Base-by-base conservation (phyloP, 148 eudicot genomes). In the Nyssa sinensis region DNA sequence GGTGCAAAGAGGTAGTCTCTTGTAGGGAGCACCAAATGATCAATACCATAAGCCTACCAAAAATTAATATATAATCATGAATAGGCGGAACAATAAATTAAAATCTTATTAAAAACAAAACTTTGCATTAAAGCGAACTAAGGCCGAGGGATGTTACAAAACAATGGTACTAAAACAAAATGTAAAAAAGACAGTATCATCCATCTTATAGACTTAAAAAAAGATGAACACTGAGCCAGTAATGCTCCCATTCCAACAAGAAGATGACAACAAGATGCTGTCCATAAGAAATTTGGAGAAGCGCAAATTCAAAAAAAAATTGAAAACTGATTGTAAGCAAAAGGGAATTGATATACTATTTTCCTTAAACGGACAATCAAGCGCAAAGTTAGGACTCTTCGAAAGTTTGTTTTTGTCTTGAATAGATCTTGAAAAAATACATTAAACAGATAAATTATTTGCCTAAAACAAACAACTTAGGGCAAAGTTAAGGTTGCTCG, bases 1-100 rank as follows among this genome's bases (percentile, higher is more conserved):
- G 98, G 98, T 71, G 98, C 98, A 85, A 88, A 93, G 61, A 88
- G 86, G 79, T 93, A 93, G 68, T 93, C 98, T 83, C 98, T 93
- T 13, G 98, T 93, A 13, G 98, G 94, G 71, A 93, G 87, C 74
- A 91, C 98, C 86, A 93, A 82, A 83, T 93, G 93, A 79, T 82
- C 83, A 79, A 93, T 93, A 57, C 79, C 94, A 77, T 91, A 84
- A 86, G 87, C 97, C 98, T 93, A 75, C 61, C n/a, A 77, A 13
- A 41, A 44, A 30, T 64, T 7, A 81, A 23, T 77, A 77, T 4
- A 62, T 7, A 78, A 70, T 17, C 62, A 39, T 7, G 39, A 28
- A 72, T 29, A n/a, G 5, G 14, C 14, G 31, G 33, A 62, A 47
- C 32, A n/a, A n/a, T n/a, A n/a, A n/a, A n/a, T n/a, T n/a, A n/a